Conservation (phyloP, 192 early-diverging fungal genomes). For the Anaeromyces robustus region DNA sequence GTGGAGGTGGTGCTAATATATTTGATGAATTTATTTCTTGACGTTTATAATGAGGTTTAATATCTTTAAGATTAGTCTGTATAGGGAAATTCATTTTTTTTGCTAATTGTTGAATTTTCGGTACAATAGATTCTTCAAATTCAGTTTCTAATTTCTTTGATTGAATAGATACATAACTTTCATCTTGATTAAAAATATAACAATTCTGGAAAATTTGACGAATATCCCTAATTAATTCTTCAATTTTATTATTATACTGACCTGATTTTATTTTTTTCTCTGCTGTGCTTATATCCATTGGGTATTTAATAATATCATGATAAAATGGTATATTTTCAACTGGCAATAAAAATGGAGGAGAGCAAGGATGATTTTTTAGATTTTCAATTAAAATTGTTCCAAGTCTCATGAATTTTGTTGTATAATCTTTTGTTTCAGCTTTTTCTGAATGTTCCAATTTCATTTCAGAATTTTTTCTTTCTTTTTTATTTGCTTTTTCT, state of each 20-base stretch:
- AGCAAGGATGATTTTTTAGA: slow-evolving; percentile 20
- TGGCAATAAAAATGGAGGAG: slow-evolving; percentile 39
- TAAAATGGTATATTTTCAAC: slow-evolving; percentile 56
- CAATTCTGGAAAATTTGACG: slow-evolving; percentile 28
- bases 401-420: slow-evolving; percentile 1
- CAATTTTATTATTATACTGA: slow-evolving; percentile 18
- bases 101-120: background rate
- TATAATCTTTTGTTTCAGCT: background rate
- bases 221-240: slow-evolving; percentile 42
- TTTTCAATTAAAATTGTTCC: slow-evolving; percentile 9
- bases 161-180: background rate
- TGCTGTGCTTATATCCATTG: slow-evolving; percentile 58
- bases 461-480: background rate
- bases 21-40: background rate
- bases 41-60: background rate
- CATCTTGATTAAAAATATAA: background rate
- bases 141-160: background rate
- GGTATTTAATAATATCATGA: slow-evolving; percentile 43
- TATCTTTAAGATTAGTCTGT: background rate
- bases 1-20: background rate
- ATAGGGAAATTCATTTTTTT: background rate
- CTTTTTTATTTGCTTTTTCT: background rate
- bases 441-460: background rate
- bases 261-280: slow-evolving; percentile 28
- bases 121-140: background rate